Base-by-base conservation (phyloP, 305 asterid species). In the Ilex paraguariensis region DNA sequence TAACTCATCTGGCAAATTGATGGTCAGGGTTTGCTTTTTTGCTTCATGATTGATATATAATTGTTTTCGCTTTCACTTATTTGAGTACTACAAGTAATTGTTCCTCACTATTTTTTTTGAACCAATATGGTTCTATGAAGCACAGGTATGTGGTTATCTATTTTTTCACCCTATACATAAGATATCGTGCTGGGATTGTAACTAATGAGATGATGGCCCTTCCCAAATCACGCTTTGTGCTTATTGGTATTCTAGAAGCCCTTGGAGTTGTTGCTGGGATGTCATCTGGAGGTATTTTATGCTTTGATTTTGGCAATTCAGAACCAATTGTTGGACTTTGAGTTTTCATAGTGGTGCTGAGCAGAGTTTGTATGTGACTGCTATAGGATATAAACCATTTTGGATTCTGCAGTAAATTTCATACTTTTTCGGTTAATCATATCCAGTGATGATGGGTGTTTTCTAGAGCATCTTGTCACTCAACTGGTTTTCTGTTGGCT, bases 191-290 rank as follows among this genome's bases (percentile, higher is more conserved):
- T 42, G 90, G 87, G 50, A 75, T 67, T 10, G 88, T 76, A 50
- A 89, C 95, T 14, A 81, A 89, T 70, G 96, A 89, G 77, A 89
- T 89, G 96, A 56, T 89, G 57, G 75, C 75, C 61, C 54, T 77
- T 64, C 91, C 95, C 32, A 89, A 84, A 72, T 69, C 80, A 50
- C 82, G 79, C n/a, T 86, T 84, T 76, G 70, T 81, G 61, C 65
- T 84, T 36, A 89, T 86, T 75, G 95, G 95, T 66, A 74, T 82
- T 60, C 83, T 86, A 48, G 96, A 89, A 80, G 93, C 96, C 64
- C 75, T 86, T 62, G 95, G 91, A 61, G 78, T 89, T 65, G 81
- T 87, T 70, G 69, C 84, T 60, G 95, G 90, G 74, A 89, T 89
- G 96, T 89, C 84, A 66, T 65, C 96, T 54, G 96, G 88, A 84